These are phyloP conservation scores for Esteya vermicola DNA, from an alignment of 2,329 filamentous ascomycete species.

Conservation along the genomic window DNA sequence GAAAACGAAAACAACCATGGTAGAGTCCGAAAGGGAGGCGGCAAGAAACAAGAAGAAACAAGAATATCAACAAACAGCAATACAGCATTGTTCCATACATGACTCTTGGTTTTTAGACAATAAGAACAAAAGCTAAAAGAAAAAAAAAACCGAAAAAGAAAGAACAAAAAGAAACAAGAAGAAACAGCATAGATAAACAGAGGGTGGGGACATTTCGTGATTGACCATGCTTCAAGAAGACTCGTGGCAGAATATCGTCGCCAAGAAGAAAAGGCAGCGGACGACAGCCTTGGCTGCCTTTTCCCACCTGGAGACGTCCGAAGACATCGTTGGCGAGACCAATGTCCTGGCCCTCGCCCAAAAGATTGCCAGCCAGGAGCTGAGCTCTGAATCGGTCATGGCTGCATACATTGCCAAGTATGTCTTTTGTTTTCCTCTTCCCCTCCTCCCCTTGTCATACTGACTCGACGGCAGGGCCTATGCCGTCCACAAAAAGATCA, in stretches of 20 bases:
- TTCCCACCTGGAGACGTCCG: not conserved
- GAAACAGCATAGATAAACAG: not conserved
- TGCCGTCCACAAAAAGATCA: conserved; percentile 2
- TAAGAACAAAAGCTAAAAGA: too few relatives aligned
- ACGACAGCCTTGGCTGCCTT: not conserved
- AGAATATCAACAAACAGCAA: too few relatives aligned
- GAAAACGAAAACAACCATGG: too few relatives aligned
- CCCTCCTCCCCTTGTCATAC: not conserved
- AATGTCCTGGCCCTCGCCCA: not conserved
- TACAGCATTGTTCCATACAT: too few relatives aligned
- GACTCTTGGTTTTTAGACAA: too few relatives aligned
- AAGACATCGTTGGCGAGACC: not conserved
- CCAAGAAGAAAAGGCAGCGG: conserved; percentile 1
- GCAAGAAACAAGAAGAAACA: too few relatives aligned
- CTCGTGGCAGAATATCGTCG: conserved; percentile 4
- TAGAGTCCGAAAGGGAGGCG: too few relatives aligned
- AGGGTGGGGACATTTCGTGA: too few relatives aligned
- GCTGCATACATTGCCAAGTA: conserved; percentile 3
- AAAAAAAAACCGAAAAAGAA: not conserved
- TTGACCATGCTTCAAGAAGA: not conserved
- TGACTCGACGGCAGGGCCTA: conserved; percentile 20
- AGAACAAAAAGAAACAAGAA: not conserved
- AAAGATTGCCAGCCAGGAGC: not conserved
- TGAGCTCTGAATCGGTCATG: not conserved
- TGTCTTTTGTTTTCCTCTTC: too few relatives aligned